Evolutionary conservation across 345 rosid species (phyloP), one percentile per base, ranked within the genome.

Genomic region (Dovyalis caffra): DNA sequence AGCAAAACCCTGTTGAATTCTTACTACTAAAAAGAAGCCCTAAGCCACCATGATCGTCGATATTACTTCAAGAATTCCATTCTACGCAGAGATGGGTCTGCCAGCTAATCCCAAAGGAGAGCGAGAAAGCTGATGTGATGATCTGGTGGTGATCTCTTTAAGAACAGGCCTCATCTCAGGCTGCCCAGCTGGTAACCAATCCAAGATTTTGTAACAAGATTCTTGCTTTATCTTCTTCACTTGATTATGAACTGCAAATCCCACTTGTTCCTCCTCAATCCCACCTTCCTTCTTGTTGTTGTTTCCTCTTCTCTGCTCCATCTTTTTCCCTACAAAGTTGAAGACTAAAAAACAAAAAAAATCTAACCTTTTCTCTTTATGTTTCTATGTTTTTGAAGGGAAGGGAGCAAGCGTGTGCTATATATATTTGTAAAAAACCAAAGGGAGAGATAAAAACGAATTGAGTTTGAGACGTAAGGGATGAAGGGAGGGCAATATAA

Each of bases 161-260:
- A 71, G 43, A 40, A 72, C 80, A n/a, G 78, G 82, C 70, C 80
- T 74, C 65, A 74, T 80, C 82, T 84, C 85, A 4, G 81, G 79
- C 69, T 60, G 77, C 53, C 63, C 83, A 1, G 28, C 61, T 4
- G 71, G 70, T 15, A 80, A 62, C 70, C 74, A 73, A 29, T 82
- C 84, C 53, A 67, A 68, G 64, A 34, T 77, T 16, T 71, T 69
- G 69, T 35, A 64, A 12, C 61, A 56, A 15, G 60, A 77, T 64
- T 82, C 85, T 57, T 78, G 38, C 85, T 80, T 82, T 38, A 82
- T 80, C 77, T 80, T 85, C 65, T 76, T 78, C 53, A 82, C 87
- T 34, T 85, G 87, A 74, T 63, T 80, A 56, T 85, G 87, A 23
- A 85, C 53, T 31, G 80, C 77, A 69, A 53, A 21, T 25, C 38